Evolutionary conservation across 2,329 filamentous ascomycete species (phyloP), one percentile per base, ranked within the genome.

Genomic region (Ceratocystis diversiconidia): DNA sequence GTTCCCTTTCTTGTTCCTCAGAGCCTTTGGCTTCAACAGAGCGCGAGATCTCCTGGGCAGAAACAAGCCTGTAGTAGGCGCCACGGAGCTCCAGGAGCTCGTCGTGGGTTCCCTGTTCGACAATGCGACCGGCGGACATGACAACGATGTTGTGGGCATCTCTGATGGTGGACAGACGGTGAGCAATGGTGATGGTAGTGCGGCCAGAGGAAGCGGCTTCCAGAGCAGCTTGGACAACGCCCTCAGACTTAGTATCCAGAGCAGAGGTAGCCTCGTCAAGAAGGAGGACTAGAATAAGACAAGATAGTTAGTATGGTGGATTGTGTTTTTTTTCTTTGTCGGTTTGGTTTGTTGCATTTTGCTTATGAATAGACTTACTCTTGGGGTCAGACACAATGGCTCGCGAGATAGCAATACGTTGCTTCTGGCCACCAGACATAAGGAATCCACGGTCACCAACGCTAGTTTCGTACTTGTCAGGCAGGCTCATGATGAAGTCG

Each of bases 111-210:
- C 94, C 94, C 75, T 96, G 91, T 75, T 99, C 94, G 12, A 95
- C 81, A 67, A 99, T 95, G n/a, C 80, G 78, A 12, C 94, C 94
- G 68, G 85, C 77, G 3, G 85, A 82, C 86, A 99, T 92, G 69
- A 96, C 92, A 12, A 97, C 89, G 70, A 99, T 99, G 72, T 96
- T 96, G 75, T 97, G 88, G 0, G 92, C 92, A 69, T 91, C 86
- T 75, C 86, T 91, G 77, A 99, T 96, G 5, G 94, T 99, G 0
- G 91, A 96, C 7, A 99, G 80, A 70, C 92, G 87, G 77, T 99
- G 94, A 55, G 94, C 94, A 74, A 99, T 97, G 5, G 92, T 89
- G 70, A 97, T 96, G 1, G 94, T 97, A 0, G 94, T 99, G 64
- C 94, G 84, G 28, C 92, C 92, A 69, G 88, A 82, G 0, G 91